Evolutionary conservation across 352 stramenopile species (phyloP).

Genomic region (Phytophthora cryptogea): DNA sequence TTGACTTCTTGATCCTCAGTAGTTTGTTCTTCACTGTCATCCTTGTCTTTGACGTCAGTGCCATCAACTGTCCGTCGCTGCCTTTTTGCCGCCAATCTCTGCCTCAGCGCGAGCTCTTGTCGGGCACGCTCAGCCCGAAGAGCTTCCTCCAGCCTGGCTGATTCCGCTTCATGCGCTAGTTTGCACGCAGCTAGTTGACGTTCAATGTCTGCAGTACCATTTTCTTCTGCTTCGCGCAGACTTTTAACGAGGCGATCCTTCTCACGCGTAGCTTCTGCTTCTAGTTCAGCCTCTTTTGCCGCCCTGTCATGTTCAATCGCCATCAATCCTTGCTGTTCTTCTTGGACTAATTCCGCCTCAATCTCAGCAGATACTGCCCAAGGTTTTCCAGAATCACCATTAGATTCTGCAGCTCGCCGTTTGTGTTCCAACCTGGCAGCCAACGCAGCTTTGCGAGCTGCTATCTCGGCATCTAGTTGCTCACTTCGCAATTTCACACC

Average conservation of each 20-base stretch:
- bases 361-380: slow-evolving; percentile 4
- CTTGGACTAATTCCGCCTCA: slow-evolving; percentile 22
- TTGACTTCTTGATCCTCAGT: slow-evolving; percentile 12
- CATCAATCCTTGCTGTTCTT: slow-evolving; percentile 38
- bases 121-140: slow-evolving; percentile 38
- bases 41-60: background rate
- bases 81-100: slow-evolving; percentile 41
- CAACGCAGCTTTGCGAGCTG: slow-evolving; percentile 36
- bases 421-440: slow-evolving; percentile 36
- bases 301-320: slow-evolving; percentile 37
- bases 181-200: slow-evolving; percentile 43
- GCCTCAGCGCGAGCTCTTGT: slow-evolving; percentile 48
- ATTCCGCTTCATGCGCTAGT: slow-evolving; percentile 31
- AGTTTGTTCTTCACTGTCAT: background rate
- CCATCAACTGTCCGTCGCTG: slow-evolving; percentile 11
- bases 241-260: slow-evolving; percentile 21
- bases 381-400: background rate
- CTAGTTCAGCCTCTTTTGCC: slow-evolving; percentile 26
- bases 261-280: slow-evolving; percentile 34
- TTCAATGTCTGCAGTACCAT: slow-evolving; percentile 38
- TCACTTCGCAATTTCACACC: slow-evolving; percentile 28
- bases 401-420: slow-evolving; percentile 20
- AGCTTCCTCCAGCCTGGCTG: slow-evolving; percentile 30
- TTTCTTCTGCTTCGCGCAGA: slow-evolving; percentile 26
- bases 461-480: slow-evolving; percentile 39